Conservation (phyloP, 495 filamentous ascomycete species). For the Pyronema domesticum region DNA sequence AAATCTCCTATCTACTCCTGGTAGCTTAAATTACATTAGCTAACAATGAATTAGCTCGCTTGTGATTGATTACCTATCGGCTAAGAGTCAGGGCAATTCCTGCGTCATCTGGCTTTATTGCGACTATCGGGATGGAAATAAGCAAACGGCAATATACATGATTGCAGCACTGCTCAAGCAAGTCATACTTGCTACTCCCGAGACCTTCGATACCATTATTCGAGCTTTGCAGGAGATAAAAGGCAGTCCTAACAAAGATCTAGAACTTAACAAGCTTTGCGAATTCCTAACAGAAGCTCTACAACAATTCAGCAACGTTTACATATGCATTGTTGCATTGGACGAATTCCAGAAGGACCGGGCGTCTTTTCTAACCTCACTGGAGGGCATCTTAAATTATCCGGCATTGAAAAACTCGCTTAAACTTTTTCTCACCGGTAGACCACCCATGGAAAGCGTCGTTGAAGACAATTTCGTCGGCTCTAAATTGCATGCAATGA, state of each 20-base stretch:
- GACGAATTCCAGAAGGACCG: not conserved
- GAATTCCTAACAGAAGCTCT: not conserved
- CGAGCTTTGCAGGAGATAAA: not conserved
- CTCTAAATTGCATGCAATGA: not conserved
- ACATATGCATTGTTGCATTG: not conserved
- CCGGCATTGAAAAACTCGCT: not conserved
- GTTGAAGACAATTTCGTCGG: not conserved
- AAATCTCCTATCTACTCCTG: not conserved
- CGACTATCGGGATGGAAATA: not conserved
- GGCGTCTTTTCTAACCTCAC: too few relatives aligned
- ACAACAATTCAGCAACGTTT: not conserved
- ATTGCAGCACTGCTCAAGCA: not conserved
- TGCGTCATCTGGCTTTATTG: not conserved
- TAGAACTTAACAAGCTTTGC: not conserved
- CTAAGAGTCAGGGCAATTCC: not conserved
- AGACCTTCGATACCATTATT: not conserved
- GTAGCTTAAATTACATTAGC: not conserved
- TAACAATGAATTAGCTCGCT: not conserved
- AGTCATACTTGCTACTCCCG: not conserved
- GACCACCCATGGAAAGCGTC: not conserved
- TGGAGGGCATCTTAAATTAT: not conserved
- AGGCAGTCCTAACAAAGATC: not conserved
- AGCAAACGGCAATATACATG: not conserved
- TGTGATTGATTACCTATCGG: not conserved
- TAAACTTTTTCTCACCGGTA: not conserved